Evolutionary conservation across 352 stramenopile species (phyloP), one percentile per base, ranked within the genome.

Genomic region (Pythium phragmitis): DNA sequence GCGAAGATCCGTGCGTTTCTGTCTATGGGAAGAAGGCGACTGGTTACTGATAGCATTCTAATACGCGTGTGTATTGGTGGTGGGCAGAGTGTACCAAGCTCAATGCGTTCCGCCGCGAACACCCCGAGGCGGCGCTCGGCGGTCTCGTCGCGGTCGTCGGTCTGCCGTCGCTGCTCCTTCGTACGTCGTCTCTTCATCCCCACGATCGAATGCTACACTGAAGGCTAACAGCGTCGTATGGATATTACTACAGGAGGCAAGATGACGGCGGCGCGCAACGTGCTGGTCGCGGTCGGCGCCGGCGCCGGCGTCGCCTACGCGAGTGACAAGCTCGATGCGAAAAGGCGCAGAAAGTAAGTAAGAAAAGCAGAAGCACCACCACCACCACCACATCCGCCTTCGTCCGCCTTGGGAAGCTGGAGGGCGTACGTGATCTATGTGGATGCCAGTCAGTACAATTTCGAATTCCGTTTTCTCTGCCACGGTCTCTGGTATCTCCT

Each of bases 61-160:
- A 21, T 26, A 23, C 26, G 26, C 26, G 26, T 39, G 28, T 34
- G 33, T 28, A 9, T 17, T 21, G 12, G 6, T 2, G 26, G 9
- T 33, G 17, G 8, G 34, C 63, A 92, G 84, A 91, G 58, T 65
- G 90, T 39, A n/a, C 72, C 57, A 92, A 92, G 61, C 69, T 72
- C 42, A 89, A 93, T 61, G 77, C 79, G 57, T 91, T 93, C 73
- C 84, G 80, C 63, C 79, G 79, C 46, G 77, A 85, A 26, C 79
- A 93, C 70, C 82, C 82, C 9, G 82, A 89, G 59, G 70, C 82
- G 7, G 80, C 82, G 41, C 70, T 85, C 7, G 76, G 72, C 1
- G 82, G 80, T 34, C 67, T 93, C 33, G 70, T 77, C 6, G 69
- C 81, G 4, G 59, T 85, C 49, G 84, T 91, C 30, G 84, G 79